Evolutionary conservation across 306 rosid genomes (phyloP).

Genomic region (Cucurbita maxima): DNA sequence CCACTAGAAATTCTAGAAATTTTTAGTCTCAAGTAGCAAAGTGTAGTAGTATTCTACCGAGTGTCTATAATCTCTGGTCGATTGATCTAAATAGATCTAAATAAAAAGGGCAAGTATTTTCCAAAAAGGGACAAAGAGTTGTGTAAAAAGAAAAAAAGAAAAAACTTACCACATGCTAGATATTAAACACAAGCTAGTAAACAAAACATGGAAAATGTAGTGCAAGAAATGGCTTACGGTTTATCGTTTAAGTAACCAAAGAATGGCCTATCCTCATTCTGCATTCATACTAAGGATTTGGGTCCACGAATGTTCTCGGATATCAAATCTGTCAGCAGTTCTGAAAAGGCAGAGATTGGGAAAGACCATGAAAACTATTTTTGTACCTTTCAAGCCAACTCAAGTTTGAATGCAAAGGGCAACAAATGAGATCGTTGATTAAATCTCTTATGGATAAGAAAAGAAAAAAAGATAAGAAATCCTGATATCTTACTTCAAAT

Average conservation of each 20-base stretch:
- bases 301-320: constrained; percentile 69
- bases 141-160: background rate
- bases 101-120: no score
- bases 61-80: no score
- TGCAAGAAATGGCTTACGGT: constrained; percentile 27
- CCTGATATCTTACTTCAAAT: constrained; percentile 40
- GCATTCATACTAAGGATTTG: constrained; percentile 34
- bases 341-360: constrained; percentile 21
- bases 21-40: no score
- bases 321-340: constrained; percentile 73
- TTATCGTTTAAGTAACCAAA: constrained; percentile 46
- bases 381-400: background rate
- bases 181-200: background rate
- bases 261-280: constrained; percentile 29
- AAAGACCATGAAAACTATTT: constrained; percentile 1
- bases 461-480: background rate
- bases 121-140: no score
- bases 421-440: background rate
- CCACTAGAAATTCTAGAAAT: no score
- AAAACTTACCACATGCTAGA: background rate
- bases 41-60: no score
- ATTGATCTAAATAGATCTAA: no score
- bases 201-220: background rate
- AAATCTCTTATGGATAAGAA: background rate
- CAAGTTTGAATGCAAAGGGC: background rate